phyloP scores from a whole-genome alignment of 2,329 filamentous ascomycete genomes.

The Colletotrichum melonis region DNA sequence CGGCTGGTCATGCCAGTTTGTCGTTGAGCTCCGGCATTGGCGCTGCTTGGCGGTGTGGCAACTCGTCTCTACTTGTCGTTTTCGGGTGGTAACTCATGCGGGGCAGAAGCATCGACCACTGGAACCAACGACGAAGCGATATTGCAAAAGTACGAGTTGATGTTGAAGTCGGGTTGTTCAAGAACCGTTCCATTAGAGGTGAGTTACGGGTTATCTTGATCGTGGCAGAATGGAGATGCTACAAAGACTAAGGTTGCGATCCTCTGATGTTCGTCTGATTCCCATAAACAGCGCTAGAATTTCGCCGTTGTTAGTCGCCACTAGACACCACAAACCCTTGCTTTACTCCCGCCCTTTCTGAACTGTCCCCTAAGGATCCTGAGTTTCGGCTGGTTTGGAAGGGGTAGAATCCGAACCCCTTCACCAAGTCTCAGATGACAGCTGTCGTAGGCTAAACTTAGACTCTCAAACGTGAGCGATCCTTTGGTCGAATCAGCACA shows the following conservation, averaged over 20 bases:
- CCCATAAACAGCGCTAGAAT: no score
- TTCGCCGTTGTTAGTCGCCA: no score
- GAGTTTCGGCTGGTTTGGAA: slow-evolving; percentile 3
- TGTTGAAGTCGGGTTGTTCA: neutral
- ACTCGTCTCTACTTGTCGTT: slow-evolving; percentile 27
- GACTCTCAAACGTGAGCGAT: slow-evolving; percentile 25
- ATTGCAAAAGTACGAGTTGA: neutral
- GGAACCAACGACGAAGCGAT: no score
- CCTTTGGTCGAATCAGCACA: neutral
- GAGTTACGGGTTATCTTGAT: no score
- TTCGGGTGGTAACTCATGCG: slow-evolving; percentile 17
- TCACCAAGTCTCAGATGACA: slow-evolving; percentile 30
- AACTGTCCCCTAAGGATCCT: neutral
- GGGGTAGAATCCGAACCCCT: neutral
- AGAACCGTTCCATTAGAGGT: no score
- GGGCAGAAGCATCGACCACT: neutral
- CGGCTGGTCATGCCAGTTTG: slow-evolving; percentile 24
- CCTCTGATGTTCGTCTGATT: no score
- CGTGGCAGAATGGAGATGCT: no score
- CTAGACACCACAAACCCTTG: neutral
- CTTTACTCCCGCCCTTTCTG: neutral
- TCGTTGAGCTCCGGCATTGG: slow-evolving; percentile 18
- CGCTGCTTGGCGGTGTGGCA: slow-evolving; percentile 25
- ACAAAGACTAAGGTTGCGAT: no score
- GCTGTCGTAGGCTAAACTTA: slow-evolving; percentile 30